These are phyloP conservation scores for Odontarrhena argentea DNA, from an alignment of 345 rosid genomes.

Conservation along the genomic window DNA sequence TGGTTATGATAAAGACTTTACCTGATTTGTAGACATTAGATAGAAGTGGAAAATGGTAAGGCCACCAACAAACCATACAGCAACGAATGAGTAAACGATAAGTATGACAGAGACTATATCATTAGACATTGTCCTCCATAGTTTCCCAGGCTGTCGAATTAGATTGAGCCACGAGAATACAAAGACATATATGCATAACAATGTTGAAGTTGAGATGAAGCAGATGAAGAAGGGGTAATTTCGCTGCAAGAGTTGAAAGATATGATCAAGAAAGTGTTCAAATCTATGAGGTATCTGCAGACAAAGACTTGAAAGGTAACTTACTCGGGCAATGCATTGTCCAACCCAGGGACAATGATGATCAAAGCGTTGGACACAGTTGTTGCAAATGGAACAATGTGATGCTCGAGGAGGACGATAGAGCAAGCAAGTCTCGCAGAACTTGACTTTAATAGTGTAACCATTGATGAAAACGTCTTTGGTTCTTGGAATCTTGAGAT, in stretches of 20 bases:
- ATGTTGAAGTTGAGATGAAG: slow-evolving; percentile 69
- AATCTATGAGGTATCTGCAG: background rate
- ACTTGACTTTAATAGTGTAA: slow-evolving; percentile 68
- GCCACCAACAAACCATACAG: slow-evolving; percentile 96
- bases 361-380: slow-evolving; percentile 90
- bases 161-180: slow-evolving; percentile 87
- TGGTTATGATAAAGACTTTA: slow-evolving; percentile 25
- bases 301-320: background rate
- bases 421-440: slow-evolving; percentile 88
- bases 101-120: slow-evolving; percentile 83
- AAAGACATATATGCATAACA: slow-evolving; percentile 78
- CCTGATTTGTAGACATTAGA: slow-evolving; percentile 92
- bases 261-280: slow-evolving; percentile 16
- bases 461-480: slow-evolving; percentile 74
- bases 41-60: slow-evolving; percentile 76
- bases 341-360: slow-evolving; percentile 99
- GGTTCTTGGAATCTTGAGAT: slow-evolving; percentile 56
- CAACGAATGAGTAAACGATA: slow-evolving; percentile 63
- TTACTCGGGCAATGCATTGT: slow-evolving; percentile 92
- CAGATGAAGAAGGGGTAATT: slow-evolving; percentile 91
- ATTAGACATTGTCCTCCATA: slow-evolving; percentile 78
- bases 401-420: slow-evolving; percentile 95
- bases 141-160: slow-evolving; percentile 50
- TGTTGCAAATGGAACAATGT: slow-evolving; percentile 94
- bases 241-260: slow-evolving; percentile 57